phyloP scores from a whole-genome alignment of 768 basidiomycete species.

The Trametopsis cervina region DNA sequence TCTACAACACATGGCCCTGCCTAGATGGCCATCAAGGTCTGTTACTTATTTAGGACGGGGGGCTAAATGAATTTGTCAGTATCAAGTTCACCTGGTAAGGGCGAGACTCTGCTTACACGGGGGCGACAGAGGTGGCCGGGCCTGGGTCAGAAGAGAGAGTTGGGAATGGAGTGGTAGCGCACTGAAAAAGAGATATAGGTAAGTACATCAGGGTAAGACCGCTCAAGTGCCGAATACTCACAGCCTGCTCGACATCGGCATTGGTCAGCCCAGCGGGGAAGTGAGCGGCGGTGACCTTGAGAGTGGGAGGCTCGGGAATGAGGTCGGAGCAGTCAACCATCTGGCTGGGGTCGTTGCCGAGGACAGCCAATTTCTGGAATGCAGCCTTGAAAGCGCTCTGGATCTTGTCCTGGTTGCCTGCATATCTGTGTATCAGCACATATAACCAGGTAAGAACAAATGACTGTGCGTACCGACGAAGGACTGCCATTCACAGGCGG shows the following conservation, averaged over 20 bases:
- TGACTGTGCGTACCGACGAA: conserved; percentile 6
- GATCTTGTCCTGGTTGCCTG: conserved; percentile 18
- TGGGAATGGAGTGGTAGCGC: conserved; percentile 30
- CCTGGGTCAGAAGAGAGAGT: conserved; percentile 25
- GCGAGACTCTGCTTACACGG: conserved; percentile 20
- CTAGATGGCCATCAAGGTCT: no score
- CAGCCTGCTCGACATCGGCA: conserved; percentile 22
- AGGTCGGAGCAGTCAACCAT: conserved; percentile 23
- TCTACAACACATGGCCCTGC: no score
- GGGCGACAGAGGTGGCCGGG: conserved; percentile 23
- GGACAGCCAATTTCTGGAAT: conserved; percentile 15
- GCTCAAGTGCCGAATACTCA: conserved; percentile 1
- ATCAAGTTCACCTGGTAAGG: not conserved
- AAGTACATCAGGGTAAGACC: not conserved
- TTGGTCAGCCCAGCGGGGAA: conserved; percentile 19
- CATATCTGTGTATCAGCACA: not conserved
- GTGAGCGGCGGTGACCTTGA: not conserved
- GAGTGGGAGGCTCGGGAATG: conserved; percentile 14
- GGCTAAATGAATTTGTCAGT: not conserved
- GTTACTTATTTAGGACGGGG: not conserved
- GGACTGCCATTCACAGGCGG: conserved; percentile 14
- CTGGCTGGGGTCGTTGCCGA: conserved; percentile 16
- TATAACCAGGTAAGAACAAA: not conserved
- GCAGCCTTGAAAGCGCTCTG: conserved; percentile 12
- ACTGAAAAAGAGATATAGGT: conserved; percentile 15